Percentiles rank a stretch among this genome's conserved stretches.
Conservation (phyloP, 331 rosid genomes). For the Dryas integrifolia region DNA sequence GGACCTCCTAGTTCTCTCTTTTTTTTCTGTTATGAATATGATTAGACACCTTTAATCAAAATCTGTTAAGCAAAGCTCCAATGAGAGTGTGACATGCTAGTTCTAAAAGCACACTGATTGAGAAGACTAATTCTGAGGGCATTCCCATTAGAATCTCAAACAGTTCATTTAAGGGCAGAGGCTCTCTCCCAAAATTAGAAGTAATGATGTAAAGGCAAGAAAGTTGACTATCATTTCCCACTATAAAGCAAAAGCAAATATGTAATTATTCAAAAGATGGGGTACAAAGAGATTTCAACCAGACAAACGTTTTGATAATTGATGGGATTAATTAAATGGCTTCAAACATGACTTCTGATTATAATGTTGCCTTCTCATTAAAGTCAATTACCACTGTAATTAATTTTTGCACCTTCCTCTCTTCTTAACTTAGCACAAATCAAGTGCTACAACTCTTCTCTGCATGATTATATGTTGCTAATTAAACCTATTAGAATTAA, state of each 20-base stretch:
- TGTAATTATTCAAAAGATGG: slow-evolving; percentile 64
- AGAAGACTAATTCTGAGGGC: slow-evolving; percentile 32
- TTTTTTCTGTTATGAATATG: slow-evolving; percentile 33
- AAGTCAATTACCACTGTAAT: slow-evolving; percentile 32
- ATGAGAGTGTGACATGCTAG: slow-evolving; percentile 20
- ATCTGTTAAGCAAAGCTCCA: slow-evolving; percentile 35
- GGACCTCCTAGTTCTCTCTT: slow-evolving; percentile 11
- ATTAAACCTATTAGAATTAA: slow-evolving; percentile 21
- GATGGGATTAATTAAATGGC: slow-evolving; percentile 42
- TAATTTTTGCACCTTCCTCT: neutral
- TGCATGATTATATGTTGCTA: slow-evolving; percentile 11
- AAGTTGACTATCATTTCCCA: slow-evolving; percentile 83
- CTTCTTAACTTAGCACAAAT: slow-evolving; percentile 9
- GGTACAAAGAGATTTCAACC: slow-evolving; percentile 69
- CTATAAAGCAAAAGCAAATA: slow-evolving; percentile 76
- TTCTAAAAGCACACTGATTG: slow-evolving; percentile 37
- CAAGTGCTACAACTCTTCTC: neutral
- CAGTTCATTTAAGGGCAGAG: slow-evolving; percentile 47
- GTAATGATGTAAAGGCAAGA: slow-evolving; percentile 62
- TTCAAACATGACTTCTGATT: slow-evolving; percentile 27
- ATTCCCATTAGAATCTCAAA: slow-evolving; percentile 49
- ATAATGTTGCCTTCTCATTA: slow-evolving; percentile 37
- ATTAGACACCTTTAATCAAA: slow-evolving; percentile 60
- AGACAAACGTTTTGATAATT: slow-evolving; percentile 61
- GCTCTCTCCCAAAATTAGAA: slow-evolving; percentile 50